Evolutionary conservation across 768 basidiomycete genomes (phyloP).

Genomic region (Pleurotus platypus): DNA sequence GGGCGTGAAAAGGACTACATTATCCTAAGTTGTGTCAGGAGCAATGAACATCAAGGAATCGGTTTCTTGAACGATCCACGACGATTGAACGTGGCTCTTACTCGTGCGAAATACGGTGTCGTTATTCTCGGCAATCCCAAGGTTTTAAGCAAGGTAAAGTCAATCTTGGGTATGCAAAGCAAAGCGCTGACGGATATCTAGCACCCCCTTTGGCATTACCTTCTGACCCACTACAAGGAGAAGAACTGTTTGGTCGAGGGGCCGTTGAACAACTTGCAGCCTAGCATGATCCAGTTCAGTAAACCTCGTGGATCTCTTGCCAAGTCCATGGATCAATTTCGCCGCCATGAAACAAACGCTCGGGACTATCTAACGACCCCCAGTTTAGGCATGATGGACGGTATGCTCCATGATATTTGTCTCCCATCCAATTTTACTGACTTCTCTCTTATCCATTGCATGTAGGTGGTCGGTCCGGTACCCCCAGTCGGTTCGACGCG

Average conservation of each 20-base stretch:
- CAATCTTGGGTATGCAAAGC: background rate
- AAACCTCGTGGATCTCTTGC: slow-evolving; percentile 87
- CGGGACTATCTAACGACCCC: slow-evolving; percentile 62
- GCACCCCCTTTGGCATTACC: slow-evolving; percentile 98
- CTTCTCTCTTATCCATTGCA: slow-evolving; percentile 16
- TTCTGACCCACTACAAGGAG: slow-evolving; percentile 98
- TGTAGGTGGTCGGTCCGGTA: slow-evolving; percentile 71
- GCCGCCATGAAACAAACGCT: slow-evolving; percentile 88
- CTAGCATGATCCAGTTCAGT: slow-evolving; percentile 99
- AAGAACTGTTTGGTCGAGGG: slow-evolving; percentile 92
- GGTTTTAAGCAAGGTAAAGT: slow-evolving; percentile 90
- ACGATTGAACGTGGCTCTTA: slow-evolving; percentile 93
- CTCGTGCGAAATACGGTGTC: slow-evolving; percentile 95
- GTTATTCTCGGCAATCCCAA: slow-evolving; percentile 99
- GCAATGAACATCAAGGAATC: slow-evolving; percentile 99
- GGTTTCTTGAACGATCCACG: slow-evolving; percentile 98
- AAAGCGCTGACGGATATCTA: slow-evolving; percentile 27
- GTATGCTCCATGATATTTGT: background rate
- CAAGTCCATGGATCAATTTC: slow-evolving; percentile 91
- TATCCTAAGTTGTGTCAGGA: slow-evolving; percentile 94
- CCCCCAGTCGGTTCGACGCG: slow-evolving; percentile 92
- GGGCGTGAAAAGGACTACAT: slow-evolving; percentile 99
- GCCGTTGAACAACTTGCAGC: slow-evolving; percentile 91
- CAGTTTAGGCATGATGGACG: slow-evolving; percentile 12
- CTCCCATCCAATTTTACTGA: slow-evolving; percentile 8